Base-by-base conservation (phyloP, 176 grass and related monocot species). In the Ampelocalamus luodianensis region DNA sequence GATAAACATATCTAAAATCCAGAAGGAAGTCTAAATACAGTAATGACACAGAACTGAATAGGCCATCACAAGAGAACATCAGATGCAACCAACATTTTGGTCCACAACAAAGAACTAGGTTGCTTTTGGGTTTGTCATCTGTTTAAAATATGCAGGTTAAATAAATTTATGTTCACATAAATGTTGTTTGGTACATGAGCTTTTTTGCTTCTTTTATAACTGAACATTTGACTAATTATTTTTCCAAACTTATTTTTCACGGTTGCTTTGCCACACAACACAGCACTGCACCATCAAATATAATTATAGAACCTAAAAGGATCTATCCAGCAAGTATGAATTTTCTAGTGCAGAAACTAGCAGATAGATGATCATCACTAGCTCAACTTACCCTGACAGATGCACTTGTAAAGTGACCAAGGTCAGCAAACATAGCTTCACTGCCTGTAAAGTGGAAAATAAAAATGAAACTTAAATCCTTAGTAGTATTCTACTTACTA, bases 401-500 rank as follows among this genome's bases (percentile, higher is more conserved):
- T 83, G 86, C 42, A 87, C 84, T 77, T 6, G 88, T 94, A 83
- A 98, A 98, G 85, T 95, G 96, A 53, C 96, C 96, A 53, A 98
- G 93, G 81, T 98, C 93, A 42, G 93, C 96, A 89, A 94, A 98
- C 96, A 98, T 92, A 71, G 96, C 96, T 89, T 98, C 96, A 43
- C 89, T 94, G 81, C 96, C 96, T 98, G 90, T 64, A 92, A 68
- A 84, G 51, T 61, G 38, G 46, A 79, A 73, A 77, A 22, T 29
- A 16, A 11, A 83, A 72, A 29, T 65, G 46, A 6, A 73, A 71
- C 56, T 78, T 72, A 74, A 84, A 26, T 68, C 39, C 32, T 77
- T 42, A 76, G 32, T 79, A 13, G 13, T 37, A 78, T 60, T 46
- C 5, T 10, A 69, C 39, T n/a, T 61, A 53, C 24, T 2, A 39